These are phyloP conservation scores for Cyberlindnera mycetangii DNA, from an alignment of 805 yeast genomes.

Conservation along the genomic window DNA sequence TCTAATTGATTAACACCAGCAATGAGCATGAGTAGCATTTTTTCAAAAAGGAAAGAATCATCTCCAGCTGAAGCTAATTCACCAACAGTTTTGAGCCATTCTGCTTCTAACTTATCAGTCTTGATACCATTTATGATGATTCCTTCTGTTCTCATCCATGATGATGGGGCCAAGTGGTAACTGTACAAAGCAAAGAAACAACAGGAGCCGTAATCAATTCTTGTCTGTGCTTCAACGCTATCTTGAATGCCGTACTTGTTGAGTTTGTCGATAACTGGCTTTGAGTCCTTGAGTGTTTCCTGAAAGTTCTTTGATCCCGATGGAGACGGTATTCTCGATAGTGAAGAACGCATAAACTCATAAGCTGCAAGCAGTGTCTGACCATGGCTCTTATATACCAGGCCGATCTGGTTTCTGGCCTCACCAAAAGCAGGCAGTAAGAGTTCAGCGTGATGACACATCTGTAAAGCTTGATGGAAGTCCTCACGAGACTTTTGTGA, in stretches of 20 bases:
- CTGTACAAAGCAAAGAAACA: constrained; percentile 38
- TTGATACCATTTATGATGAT: constrained; percentile 31
- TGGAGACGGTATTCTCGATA: constrained; percentile 39
- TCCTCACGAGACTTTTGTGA: constrained; percentile 38
- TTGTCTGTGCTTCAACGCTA: constrained; percentile 13
- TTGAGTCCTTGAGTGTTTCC: constrained; percentile 31
- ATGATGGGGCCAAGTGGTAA: constrained; percentile 40
- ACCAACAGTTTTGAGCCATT: constrained; percentile 29
- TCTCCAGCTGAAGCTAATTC: constrained; percentile 15
- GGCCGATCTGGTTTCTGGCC: constrained; percentile 59
- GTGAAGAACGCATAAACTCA: constrained; percentile 44
- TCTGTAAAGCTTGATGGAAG: constrained; percentile 42
- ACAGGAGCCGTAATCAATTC: constrained; percentile 15
- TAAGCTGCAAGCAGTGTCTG: constrained; percentile 31
- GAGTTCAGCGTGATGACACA: constrained; percentile 50
- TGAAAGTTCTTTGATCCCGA: constrained; percentile 38
- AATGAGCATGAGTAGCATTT: constrained; percentile 35
- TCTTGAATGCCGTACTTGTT: constrained; percentile 25
- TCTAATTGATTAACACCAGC: constrained; percentile 34
- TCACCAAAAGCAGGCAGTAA: constrained; percentile 69
- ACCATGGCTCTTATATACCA: constrained; percentile 42
- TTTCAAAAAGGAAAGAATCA: constrained; percentile 24
- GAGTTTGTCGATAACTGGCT: constrained; percentile 26
- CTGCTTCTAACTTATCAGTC: constrained; percentile 30
- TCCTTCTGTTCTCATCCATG: constrained; percentile 33